Evolutionary conservation across 495 filamentous ascomycete genomes (phyloP).

Genomic region (Hypomontagnella submonticulosa): DNA sequence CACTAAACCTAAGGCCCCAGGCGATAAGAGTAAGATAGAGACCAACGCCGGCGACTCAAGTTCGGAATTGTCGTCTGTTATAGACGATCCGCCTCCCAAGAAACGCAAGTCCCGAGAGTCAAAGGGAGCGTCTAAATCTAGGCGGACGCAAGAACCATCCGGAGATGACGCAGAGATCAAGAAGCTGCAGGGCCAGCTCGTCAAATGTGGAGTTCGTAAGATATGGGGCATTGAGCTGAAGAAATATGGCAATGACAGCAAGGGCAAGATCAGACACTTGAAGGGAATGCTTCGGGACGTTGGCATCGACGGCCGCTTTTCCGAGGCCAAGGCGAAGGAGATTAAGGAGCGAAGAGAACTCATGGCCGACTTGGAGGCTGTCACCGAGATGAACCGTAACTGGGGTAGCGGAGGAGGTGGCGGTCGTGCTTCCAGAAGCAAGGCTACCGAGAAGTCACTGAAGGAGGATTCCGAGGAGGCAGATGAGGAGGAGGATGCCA

Average conservation of each 20-base stretch:
- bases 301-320: conserved; percentile 90
- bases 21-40: conserved; percentile 39
- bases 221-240: conserved; percentile 89
- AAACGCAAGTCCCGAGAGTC: conserved; percentile 43
- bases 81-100: conserved; percentile 72
- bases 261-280: conserved; percentile 85
- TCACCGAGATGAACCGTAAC: conserved; percentile 77
- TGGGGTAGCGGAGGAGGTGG: conserved; percentile 70
- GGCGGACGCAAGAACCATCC: conserved; percentile 59
- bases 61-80: conserved; percentile 81
- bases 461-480: conserved; percentile 50
- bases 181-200: conserved; percentile 84
- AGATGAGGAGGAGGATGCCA: conserved; percentile 46
- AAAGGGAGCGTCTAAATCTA: conserved; percentile 33
- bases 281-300: conserved; percentile 78
- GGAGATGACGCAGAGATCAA: conserved; percentile 86
- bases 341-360: conserved; percentile 89
- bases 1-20: conserved; percentile 29
- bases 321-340: conserved; percentile 80
- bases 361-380: conserved; percentile 80
- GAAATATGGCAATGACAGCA: conserved; percentile 71
- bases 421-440: conserved; percentile 50
- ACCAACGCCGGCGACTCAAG: conserved; percentile 66
- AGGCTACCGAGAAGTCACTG: conserved; percentile 41
- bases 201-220: conserved; percentile 94